Evolutionary conservation across 306 rosid species (phyloP), one percentile per base, ranked within the genome.

Genomic region (Canavalia ensiformis): DNA sequence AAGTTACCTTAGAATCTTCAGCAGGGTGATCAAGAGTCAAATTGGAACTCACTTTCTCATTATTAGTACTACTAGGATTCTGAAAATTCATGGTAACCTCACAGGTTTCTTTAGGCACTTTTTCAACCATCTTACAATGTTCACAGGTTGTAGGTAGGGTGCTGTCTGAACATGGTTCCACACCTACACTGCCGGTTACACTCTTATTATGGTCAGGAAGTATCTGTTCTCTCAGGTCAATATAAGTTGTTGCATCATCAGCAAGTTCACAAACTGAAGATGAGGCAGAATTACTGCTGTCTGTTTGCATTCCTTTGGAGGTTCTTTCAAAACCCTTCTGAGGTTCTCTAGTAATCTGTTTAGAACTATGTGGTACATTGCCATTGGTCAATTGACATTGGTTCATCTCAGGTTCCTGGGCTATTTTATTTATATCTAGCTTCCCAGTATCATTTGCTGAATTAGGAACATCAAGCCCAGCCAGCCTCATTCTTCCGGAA

Each of bases 181-280:
- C 74, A 66, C 68, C 80, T 55, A 83, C 92, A 88, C 13, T 29
- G 30, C 59, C 84, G 51, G 83, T 72, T 33, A 49, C 79, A 63
- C 25, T 18, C 25, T 64, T 81, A 46, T 44, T 89, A 45, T 64
- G 81, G 82, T 81, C 86, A 83, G 85, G 86, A 84, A 68, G 82
- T n/a, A 44, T 73, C 84, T 82, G 88, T 42, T 90, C 91, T 45
- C 80, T 58, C 88, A 86, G 44, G 88, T 92, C 94, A 83, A 89
- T 72, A 75, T 81, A 89, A 83, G 89, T 90, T 42, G 86, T 78
- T 52, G 97, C 92, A 83, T 90, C 92, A 71, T 92, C 99, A 71
- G 82, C 89, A 82, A 90, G 86, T 83, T 96, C 98, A 87, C 86
- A 90, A 85, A 88, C 86, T n/a, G 94, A 90, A 71, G 99, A 96